Percentiles rank a stretch among this genome's conserved stretches.
phyloP scores from a whole-genome alignment of 1,284 basidiomycete genomes.

The Cronartium quercuum region DNA sequence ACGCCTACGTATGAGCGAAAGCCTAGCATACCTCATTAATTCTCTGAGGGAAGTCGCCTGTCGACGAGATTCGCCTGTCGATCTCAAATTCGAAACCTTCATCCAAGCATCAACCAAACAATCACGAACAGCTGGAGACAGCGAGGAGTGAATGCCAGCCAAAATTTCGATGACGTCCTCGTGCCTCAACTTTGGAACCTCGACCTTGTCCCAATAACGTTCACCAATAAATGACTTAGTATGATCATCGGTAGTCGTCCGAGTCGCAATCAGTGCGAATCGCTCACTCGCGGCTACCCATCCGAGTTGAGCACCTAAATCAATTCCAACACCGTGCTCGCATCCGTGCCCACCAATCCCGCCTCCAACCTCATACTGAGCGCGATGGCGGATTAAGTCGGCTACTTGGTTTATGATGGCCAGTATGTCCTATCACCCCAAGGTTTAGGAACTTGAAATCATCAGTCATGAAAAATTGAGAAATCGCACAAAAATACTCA shows the following conservation, averaged over 20 bases:
- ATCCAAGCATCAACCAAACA: slow-evolving; percentile 12
- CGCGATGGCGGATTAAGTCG: slow-evolving; percentile 34
- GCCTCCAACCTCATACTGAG: slow-evolving; percentile 33
- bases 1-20: slow-evolving; percentile 55
- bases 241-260: slow-evolving; percentile 42
- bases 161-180: slow-evolving; percentile 44
- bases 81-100: slow-evolving; percentile 10
- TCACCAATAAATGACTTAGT: slow-evolving; percentile 50
- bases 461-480: not conserved
- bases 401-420: slow-evolving; percentile 35
- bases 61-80: slow-evolving; percentile 7
- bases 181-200: slow-evolving; percentile 41
- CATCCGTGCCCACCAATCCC: slow-evolving; percentile 55
- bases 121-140: slow-evolving; percentile 9
- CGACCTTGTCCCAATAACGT: slow-evolving; percentile 53
- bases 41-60: slow-evolving; percentile 4
- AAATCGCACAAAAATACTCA: slow-evolving; percentile 51
- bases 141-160: not conserved
- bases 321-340: slow-evolving; percentile 60
- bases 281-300: slow-evolving; percentile 49
- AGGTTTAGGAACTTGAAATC: not conserved
- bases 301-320: slow-evolving; percentile 48
- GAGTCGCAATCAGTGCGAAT: slow-evolving; percentile 51
- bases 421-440: slow-evolving; percentile 21
- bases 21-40: slow-evolving; percentile 21